Conservation (phyloP, 192 early-diverging fungal genomes). For the Podochytrium sp. region DNA sequence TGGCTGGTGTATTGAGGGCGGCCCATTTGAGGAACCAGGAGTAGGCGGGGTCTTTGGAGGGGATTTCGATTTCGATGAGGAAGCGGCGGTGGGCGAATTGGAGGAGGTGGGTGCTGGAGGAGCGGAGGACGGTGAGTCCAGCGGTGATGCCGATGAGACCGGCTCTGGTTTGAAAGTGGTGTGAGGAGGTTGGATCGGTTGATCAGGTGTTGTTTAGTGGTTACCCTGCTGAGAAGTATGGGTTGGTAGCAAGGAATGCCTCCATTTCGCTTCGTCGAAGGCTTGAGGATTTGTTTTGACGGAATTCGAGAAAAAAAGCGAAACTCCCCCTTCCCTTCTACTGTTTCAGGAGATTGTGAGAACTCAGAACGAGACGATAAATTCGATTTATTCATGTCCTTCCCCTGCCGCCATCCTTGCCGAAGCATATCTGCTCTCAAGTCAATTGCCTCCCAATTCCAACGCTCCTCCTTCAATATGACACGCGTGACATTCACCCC, state of each 20-base stretch:
- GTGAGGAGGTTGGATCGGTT: not conserved
- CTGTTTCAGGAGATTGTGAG: too few species aligned
- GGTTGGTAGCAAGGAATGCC: slow-evolving; percentile 65
- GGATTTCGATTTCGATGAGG: slow-evolving; percentile 91
- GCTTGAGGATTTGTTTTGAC: too few species aligned
- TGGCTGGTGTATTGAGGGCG: slow-evolving; percentile 35
- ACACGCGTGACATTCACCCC: too few species aligned
- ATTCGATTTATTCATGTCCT: too few species aligned
- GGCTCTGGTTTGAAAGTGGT: slow-evolving; percentile 44
- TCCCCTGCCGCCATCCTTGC: too few species aligned
- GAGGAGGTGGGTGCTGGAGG: slow-evolving; percentile 70
- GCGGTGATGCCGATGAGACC: slow-evolving; percentile 90
- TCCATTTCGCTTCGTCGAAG: slow-evolving; percentile 26
- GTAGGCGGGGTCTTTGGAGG: slow-evolving; percentile 91
- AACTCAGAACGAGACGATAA: too few species aligned
- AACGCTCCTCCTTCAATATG: too few species aligned
- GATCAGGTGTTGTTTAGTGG: not conserved
- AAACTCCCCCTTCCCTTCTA: too few species aligned
- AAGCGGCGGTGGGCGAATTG: slow-evolving; percentile 75
- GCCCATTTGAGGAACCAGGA: slow-evolving; percentile 93
- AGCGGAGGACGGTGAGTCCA: slow-evolving; percentile 75
- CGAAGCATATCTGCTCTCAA: too few species aligned
- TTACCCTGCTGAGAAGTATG: slow-evolving; percentile 90
- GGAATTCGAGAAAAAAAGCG: too few species aligned
- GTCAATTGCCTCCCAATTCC: too few species aligned